Conservation (phyloP, 2,329 filamentous ascomycete genomes). For the Penicillium psychrosexuale region DNA sequence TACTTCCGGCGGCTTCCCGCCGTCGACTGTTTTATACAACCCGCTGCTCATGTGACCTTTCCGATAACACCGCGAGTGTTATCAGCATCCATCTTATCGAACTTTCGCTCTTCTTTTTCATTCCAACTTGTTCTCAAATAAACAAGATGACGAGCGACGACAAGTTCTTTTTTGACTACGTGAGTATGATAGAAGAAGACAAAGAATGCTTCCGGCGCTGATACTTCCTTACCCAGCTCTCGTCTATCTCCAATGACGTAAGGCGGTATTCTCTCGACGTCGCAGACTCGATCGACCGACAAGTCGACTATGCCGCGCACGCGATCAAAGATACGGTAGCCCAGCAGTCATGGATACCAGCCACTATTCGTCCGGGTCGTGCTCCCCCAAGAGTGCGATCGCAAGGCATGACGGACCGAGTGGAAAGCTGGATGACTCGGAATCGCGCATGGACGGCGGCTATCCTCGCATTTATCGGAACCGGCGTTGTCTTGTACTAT, state of each 20-base stretch:
- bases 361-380: conserved; percentile 59
- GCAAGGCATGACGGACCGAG: conserved; percentile 50
- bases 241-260: conserved; percentile 62
- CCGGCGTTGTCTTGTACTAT: conserved; percentile 57
- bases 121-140: conserved; percentile 7
- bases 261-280: conserved; percentile 68
- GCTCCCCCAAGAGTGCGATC: conserved; percentile 28
- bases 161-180: conserved; percentile 72
- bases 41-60: conserved; percentile 3
- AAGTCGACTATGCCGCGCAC: conserved; percentile 72
- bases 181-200: conserved; percentile 46
- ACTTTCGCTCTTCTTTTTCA: conserved; percentile 10
- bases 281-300: conserved; percentile 74
- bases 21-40: neutral
- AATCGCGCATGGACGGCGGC: conserved; percentile 73
- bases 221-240: conserved; percentile 44
- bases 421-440: conserved; percentile 67
- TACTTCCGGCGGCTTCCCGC: neutral
- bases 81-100: conserved; percentile 21
- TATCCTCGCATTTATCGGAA: conserved; percentile 67
- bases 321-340: conserved; percentile 67
- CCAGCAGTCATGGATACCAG: conserved; percentile 68
- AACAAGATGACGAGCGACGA: conserved; percentile 72
- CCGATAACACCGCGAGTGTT: conserved; percentile 1
- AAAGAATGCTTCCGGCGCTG: conserved; percentile 3